Percentiles rank a stretch among this genome's conserved stretches.
Evolutionary conservation across 129 eudicot genomes (phyloP).

Genomic region (carrot (Daucus carota)): DH1_v3.0 NC_030381.2:28787501-28788000

Average conservation of each 20-base stretch:
- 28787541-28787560: background rate
- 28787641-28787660: no score
- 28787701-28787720: background rate
- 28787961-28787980: background rate
- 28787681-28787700: no score
- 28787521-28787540: conserved; percentile 44
- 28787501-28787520: conserved; percentile 50
- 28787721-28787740: background rate
- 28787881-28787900: no score
- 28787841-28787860: background rate
- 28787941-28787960: no score
- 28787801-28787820: background rate
- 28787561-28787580: background rate
- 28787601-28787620: background rate
- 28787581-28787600: background rate
- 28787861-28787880: background rate
- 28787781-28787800: background rate
- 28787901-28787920: no score
- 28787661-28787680: no score
- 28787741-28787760: background rate
- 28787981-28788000: background rate
- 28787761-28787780: background rate
- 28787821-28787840: background rate
- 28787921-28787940: no score
- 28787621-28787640: background rate